These are phyloP conservation scores for Zygnema cylindricum DNA, from an alignment of 139 green algal genomes.

Conservation along the genomic window DNA sequence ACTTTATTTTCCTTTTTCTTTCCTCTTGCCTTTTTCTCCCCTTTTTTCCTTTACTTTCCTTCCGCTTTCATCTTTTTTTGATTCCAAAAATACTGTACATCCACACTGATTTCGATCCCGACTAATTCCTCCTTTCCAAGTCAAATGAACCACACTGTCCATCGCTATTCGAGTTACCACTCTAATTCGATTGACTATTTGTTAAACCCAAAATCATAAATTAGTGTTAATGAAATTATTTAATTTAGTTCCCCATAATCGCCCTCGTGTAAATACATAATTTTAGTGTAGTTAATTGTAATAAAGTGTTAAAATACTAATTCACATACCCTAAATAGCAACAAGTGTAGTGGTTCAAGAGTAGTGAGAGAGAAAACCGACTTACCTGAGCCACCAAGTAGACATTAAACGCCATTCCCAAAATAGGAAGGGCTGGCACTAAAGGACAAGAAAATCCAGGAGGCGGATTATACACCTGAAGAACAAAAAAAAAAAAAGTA, in stretches of 20 bases:
- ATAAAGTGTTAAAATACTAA: neutral
- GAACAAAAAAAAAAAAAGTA: neutral
- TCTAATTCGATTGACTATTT: too few species aligned
- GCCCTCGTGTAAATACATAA: neutral
- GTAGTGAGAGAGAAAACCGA: slow-evolving; percentile 3
- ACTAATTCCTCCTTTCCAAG: too few species aligned
- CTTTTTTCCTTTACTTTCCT: too few species aligned
- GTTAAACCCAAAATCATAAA: too few species aligned
- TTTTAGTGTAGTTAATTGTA: too few species aligned
- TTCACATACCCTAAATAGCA: neutral
- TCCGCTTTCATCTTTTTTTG: too few species aligned
- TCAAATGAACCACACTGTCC: too few species aligned
- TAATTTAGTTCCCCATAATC: neutral
- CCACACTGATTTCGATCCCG: too few species aligned
- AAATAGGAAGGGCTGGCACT: slow-evolving; percentile 37
- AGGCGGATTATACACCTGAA: slow-evolving; percentile 13
- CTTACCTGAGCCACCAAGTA: slow-evolving; percentile 55
- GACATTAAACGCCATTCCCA: slow-evolving; percentile 49
- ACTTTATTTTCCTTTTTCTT: too few species aligned
- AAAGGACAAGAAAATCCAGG: slow-evolving; percentile 43
- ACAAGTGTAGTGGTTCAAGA: neutral
- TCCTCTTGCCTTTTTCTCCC: too few species aligned
- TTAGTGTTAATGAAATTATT: slow-evolving; percentile 6
- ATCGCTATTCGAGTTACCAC: too few species aligned
- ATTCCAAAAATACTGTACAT: too few species aligned